Percentiles rank a stretch among this genome's conserved stretches.
Evolutionary conservation across 495 filamentous ascomycete genomes (phyloP).

Genomic region (Lasiosphaeria hispida): DNA sequence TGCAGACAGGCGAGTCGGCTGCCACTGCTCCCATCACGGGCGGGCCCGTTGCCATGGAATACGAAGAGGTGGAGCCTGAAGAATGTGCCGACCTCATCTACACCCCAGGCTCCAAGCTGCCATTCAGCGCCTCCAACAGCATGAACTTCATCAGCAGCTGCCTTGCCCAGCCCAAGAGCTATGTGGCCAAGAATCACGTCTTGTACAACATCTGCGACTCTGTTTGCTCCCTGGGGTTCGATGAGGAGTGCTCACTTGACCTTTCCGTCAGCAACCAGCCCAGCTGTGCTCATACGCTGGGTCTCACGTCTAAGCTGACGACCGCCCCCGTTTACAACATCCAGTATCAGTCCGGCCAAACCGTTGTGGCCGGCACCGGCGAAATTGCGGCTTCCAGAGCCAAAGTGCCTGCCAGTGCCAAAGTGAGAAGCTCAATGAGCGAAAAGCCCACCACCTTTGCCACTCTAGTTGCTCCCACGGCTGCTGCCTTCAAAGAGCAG

Average conservation of each 20-base stretch:
- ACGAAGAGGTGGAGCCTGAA: slow-evolving; percentile 31
- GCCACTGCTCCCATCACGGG: slow-evolving; percentile 30
- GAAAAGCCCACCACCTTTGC: too few relatives aligned
- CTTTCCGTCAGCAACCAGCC: slow-evolving; percentile 41
- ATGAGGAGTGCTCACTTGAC: slow-evolving; percentile 38
- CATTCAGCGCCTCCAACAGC: slow-evolving; percentile 42
- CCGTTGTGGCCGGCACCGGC: slow-evolving; percentile 18
- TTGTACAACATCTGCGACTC: slow-evolving; percentile 40
- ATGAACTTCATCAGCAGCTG: slow-evolving; percentile 43
- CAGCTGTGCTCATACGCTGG: slow-evolving; percentile 34
- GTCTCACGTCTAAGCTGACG: slow-evolving; percentile 11
- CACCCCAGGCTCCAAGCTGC: slow-evolving; percentile 29
- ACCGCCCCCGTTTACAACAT: slow-evolving; percentile 35
- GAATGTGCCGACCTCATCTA: slow-evolving; percentile 33
- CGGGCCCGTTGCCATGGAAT: slow-evolving; percentile 36
- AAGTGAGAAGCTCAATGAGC: too few relatives aligned
- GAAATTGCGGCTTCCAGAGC: background rate
- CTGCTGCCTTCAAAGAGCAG: too few relatives aligned
- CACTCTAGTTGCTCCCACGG: too few relatives aligned
- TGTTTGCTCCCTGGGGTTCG: slow-evolving; percentile 36
- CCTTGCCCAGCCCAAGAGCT: slow-evolving; percentile 33
- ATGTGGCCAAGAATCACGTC: slow-evolving; percentile 34
- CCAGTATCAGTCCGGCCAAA: slow-evolving; percentile 35
- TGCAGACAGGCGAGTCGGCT: slow-evolving; percentile 38
- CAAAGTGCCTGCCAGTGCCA: background rate